Evolutionary conservation across 2,329 filamentous ascomycete genomes (phyloP).

Genomic region (Rutstroemia sp.): DNA sequence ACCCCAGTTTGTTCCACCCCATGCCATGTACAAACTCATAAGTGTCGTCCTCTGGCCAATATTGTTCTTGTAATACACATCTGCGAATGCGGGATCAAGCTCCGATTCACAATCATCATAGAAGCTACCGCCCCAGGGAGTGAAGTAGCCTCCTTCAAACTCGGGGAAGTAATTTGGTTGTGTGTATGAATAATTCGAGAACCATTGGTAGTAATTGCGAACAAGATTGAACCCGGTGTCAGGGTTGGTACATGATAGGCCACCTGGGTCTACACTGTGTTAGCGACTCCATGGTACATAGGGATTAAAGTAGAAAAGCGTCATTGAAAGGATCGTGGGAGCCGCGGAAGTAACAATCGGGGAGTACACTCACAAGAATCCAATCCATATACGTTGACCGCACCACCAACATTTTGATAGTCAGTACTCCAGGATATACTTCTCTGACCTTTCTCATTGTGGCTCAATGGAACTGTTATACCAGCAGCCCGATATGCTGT

Average conservation of each 20-base stretch:
- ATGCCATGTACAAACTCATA: constrained; percentile 44
- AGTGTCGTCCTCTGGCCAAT: constrained; percentile 42
- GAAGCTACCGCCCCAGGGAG: constrained; percentile 44
- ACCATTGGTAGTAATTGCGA: constrained; percentile 49
- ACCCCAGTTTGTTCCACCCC: constrained; percentile 50
- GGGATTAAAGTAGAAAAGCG: background rate
- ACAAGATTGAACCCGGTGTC: constrained; percentile 42
- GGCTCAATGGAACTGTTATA: constrained; percentile 40
- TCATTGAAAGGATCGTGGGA: no score
- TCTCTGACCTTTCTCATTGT: constrained; percentile 45
- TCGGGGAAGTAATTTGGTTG: constrained; percentile 47
- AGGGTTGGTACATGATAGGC: constrained; percentile 42
- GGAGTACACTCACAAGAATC: constrained; percentile 31
- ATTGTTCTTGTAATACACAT: constrained; percentile 50
- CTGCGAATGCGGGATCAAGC: constrained; percentile 40
- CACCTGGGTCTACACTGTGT: constrained; percentile 32
- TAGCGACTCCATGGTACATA: background rate
- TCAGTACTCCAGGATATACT: constrained; percentile 45
- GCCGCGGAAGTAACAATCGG: no score
- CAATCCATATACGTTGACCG: constrained; percentile 42
- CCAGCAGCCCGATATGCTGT: constrained; percentile 38
- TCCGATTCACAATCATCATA: constrained; percentile 43
- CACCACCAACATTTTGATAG: constrained; percentile 47
- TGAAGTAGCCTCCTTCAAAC: constrained; percentile 46
- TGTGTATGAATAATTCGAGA: constrained; percentile 45